Conservation (phyloP, 805 yeast species). For the Isabelozyma gotoi region DNA sequence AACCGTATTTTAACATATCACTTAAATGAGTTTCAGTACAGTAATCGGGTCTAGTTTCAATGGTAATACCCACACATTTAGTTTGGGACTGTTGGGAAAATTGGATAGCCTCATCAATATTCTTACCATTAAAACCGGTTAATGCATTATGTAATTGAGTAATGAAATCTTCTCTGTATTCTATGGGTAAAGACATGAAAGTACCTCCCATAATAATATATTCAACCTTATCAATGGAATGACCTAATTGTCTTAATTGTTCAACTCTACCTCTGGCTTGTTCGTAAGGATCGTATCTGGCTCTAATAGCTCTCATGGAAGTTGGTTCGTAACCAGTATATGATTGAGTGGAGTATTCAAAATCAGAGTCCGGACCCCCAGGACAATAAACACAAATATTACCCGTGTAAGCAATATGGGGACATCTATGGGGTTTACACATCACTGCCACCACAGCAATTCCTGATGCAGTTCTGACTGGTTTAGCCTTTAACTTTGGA, state of each 20-base stretch:
- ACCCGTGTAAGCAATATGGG: slow-evolving; percentile 98
- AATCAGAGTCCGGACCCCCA: slow-evolving; percentile 98
- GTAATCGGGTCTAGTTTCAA: slow-evolving; percentile 97
- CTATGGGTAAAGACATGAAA: slow-evolving; percentile 89
- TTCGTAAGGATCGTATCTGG: slow-evolving; percentile 96
- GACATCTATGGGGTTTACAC: slow-evolving; percentile 99
- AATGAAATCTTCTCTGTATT: slow-evolving; percentile 87
- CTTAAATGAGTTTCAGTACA: slow-evolving; percentile 94
- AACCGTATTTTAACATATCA: slow-evolving; percentile 95
- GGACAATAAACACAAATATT: slow-evolving; percentile 98
- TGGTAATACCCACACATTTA: slow-evolving; percentile 97
- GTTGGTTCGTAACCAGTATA: slow-evolving; percentile 99
- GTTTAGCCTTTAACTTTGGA: slow-evolving; percentile 96
- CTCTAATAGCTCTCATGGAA: slow-evolving; percentile 98
- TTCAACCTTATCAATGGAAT: slow-evolving; percentile 95
- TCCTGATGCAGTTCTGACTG: slow-evolving; percentile 97
- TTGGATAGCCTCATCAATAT: slow-evolving; percentile 85
- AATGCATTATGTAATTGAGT: slow-evolving; percentile 91
- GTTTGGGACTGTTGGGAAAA: slow-evolving; percentile 93
- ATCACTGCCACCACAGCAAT: slow-evolving; percentile 99
- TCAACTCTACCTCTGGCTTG: slow-evolving; percentile 98
- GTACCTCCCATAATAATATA: slow-evolving; percentile 99
- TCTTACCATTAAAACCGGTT: slow-evolving; percentile 85
- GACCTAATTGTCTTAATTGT: slow-evolving; percentile 92
- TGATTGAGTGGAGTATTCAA: slow-evolving; percentile 96